A percentile compares a stretch with the other conserved stretches of the same genome.
Evolutionary conservation across 352 stramenopile species (phyloP).

Genomic region (Bremia lactucae): DNA sequence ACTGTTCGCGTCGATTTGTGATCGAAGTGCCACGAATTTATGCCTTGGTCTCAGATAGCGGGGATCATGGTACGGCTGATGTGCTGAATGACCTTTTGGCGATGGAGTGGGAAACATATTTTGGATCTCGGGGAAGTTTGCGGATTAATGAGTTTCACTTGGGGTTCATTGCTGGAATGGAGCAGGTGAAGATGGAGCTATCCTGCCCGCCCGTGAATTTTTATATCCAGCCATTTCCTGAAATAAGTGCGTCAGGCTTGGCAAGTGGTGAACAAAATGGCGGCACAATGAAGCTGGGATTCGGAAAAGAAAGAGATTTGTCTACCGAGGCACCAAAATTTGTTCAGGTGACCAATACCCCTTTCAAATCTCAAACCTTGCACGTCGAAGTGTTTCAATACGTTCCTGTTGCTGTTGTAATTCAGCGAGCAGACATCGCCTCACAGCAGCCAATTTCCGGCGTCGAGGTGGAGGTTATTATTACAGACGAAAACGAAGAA

Average conservation of each 20-base stretch:
- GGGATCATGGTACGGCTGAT: conserved; percentile 5
- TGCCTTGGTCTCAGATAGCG: not conserved
- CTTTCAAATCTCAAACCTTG: conserved; percentile 2
- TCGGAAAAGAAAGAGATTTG: conserved; percentile 1
- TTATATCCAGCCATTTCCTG: conserved; percentile 9
- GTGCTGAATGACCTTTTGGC: conserved; percentile 31
- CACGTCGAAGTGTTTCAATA: conserved; percentile 18
- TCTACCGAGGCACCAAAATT: conserved; percentile 12
- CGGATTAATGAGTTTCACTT: conserved; percentile 14
- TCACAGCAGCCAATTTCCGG: conserved; percentile 1
- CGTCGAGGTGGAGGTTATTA: conserved; percentile 20
- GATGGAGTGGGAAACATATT: conserved; percentile 50
- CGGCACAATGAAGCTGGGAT: not conserved
- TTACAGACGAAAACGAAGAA: conserved; percentile 26
- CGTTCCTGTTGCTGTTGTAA: conserved; percentile 14
- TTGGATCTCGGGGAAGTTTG: conserved; percentile 28
- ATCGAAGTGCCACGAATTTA: conserved; percentile 33
- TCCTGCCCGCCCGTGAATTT: conserved; percentile 23
- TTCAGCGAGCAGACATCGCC: conserved; percentile 2
- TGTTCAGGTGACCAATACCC: conserved; percentile 13
- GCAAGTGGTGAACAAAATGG: conserved; percentile 9
- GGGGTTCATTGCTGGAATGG: conserved; percentile 2
- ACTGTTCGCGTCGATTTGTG: conserved; percentile 32
- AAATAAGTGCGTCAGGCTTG: not conserved
- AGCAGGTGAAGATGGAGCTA: conserved; percentile 19